phyloP scores from a whole-genome alignment of 257 asterid species.

The Leptodermis oblonga region DNA sequence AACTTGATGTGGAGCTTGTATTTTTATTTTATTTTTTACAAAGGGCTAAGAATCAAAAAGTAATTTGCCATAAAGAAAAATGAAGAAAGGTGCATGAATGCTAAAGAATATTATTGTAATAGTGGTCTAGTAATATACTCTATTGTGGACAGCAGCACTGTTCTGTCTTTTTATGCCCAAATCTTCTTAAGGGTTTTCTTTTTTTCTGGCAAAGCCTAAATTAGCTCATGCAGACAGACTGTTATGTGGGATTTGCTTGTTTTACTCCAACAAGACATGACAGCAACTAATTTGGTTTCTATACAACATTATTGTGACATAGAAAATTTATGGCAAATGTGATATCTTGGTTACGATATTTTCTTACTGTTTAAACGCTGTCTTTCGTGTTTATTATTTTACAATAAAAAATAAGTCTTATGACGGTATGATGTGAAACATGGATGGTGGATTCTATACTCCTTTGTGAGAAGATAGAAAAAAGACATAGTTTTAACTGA shows the following conservation, averaged over 20 bases:
- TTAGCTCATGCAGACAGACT: constrained; percentile 3
- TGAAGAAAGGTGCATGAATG: constrained; percentile 1
- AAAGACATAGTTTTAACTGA: too few species aligned
- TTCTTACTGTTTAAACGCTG: too few species aligned
- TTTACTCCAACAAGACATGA: constrained; percentile 21
- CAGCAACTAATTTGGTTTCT: constrained; percentile 8
- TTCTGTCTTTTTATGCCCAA: constrained; percentile 2
- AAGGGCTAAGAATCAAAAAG: too few species aligned
- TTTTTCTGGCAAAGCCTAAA: not conserved
- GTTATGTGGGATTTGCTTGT: constrained; percentile 15
- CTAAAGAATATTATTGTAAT: not conserved
- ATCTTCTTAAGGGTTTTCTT: not conserved
- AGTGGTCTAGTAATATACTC: not conserved
- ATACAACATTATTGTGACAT: not conserved
- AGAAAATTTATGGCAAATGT: not conserved
- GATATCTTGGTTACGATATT: too few species aligned
- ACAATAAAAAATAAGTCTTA: too few species aligned
- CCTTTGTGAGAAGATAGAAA: too few species aligned
- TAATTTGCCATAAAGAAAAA: too few species aligned
- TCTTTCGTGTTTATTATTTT: too few species aligned
- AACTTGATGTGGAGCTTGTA: too few species aligned
- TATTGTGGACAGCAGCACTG: not conserved
- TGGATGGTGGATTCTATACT: too few species aligned
- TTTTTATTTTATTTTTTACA: too few species aligned
- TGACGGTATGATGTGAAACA: too few species aligned